These are phyloP conservation scores for Ensete glaucum DNA, from an alignment of 176 grass and related monocot species.

Conservation along the genomic window DNA sequence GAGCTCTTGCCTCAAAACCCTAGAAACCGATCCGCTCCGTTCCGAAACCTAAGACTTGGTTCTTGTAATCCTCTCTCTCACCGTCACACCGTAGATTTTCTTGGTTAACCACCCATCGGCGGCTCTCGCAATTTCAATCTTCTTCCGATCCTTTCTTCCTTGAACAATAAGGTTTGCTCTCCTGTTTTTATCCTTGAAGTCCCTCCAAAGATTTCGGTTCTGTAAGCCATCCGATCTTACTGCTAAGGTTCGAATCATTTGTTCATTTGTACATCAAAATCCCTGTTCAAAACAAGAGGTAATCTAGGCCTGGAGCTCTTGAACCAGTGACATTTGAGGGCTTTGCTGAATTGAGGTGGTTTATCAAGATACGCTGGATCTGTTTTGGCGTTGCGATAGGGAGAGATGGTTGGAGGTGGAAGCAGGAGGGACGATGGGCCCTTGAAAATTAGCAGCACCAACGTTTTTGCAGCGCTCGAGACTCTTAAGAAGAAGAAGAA, in stretches of 20 bases:
- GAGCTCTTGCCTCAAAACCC: too few relatives aligned
- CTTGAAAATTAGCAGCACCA: constrained; percentile 61
- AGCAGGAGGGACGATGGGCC: constrained; percentile 51
- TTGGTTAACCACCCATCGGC: too few relatives aligned
- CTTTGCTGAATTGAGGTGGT: not conserved
- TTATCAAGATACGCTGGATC: not conserved
- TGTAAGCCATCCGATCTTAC: not conserved
- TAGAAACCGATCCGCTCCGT: not conserved
- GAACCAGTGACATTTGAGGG: not conserved
- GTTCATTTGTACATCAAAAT: not conserved
- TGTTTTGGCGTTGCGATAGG: not conserved
- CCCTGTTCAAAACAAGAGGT: too few relatives aligned
- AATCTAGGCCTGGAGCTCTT: too few relatives aligned
- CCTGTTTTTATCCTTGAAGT: not conserved
- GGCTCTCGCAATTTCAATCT: too few relatives aligned
- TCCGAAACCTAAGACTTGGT: not conserved
- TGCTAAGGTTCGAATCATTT: not conserved
- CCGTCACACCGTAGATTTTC: too few relatives aligned
- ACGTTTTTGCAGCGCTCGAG: constrained; percentile 93
- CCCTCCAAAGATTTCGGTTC: not conserved
- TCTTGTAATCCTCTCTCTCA: not conserved
- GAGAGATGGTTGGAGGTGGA: constrained; percentile 71
- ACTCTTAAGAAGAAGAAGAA: constrained; percentile 99
- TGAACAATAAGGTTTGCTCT: too few relatives aligned
- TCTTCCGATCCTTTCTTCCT: too few relatives aligned